Percentiles rank a stretch among this genome's conserved stretches.
phyloP scores from a whole-genome alignment of 768 basidiomycete genomes.

The Mycena sanguinolenta region DNA sequence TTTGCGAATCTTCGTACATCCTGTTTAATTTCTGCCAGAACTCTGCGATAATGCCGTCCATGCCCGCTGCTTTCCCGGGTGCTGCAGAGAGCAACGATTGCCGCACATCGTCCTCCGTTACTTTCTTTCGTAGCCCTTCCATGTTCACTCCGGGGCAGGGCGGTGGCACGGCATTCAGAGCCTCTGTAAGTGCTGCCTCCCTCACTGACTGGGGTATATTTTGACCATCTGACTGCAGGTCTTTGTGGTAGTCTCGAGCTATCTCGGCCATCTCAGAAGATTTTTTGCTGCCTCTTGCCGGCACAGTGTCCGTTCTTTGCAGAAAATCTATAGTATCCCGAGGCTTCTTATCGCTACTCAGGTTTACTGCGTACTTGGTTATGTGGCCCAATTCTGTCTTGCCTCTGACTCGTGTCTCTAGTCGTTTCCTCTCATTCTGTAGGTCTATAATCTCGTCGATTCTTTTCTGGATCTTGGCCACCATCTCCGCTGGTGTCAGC shows the following conservation, averaged over 20 bases:
- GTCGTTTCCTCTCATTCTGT: neutral
- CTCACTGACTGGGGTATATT: neutral
- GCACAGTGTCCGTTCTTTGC: neutral
- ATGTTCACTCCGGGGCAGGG: neutral
- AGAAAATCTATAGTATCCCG: neutral
- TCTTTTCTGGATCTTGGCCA: neutral
- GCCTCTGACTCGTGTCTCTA: neutral
- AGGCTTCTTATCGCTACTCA: neutral
- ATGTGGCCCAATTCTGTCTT: conserved; percentile 3
- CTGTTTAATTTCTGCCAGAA: neutral
- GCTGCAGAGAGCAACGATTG: neutral
- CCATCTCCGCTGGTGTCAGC: neutral
- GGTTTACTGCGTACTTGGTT: neutral
- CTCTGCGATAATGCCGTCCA: neutral
- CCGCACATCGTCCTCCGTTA: neutral
- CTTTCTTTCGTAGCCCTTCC: neutral
- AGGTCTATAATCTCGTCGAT: neutral
- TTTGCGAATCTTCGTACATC: neutral
- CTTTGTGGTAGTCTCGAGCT: neutral
- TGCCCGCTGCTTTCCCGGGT: neutral
- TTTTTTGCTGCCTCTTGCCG: neutral
- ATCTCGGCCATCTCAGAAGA: neutral
- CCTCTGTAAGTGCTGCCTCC: neutral
- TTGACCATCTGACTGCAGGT: neutral
- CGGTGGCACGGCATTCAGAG: neutral